phyloP scores from a whole-genome alignment of 352 stramenopile genomes.

The Phytophthora palmivora region DNA sequence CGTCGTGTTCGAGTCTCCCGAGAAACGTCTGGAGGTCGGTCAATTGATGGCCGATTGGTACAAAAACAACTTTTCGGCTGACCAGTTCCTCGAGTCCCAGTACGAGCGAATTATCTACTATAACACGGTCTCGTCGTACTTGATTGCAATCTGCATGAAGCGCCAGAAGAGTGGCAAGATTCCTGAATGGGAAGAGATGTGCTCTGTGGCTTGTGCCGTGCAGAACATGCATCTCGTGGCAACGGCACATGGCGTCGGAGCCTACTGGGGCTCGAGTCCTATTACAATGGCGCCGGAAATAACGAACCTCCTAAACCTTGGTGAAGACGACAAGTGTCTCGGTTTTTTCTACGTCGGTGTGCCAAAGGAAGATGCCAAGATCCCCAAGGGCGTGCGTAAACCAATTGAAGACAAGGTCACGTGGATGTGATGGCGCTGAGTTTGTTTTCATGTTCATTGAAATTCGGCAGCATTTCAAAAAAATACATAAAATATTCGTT shows the following conservation, averaged over 20 bases:
- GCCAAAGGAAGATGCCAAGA: constrained; percentile 52
- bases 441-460: constrained; percentile 7
- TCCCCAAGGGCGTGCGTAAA: constrained; percentile 64
- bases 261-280: constrained; percentile 86
- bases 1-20: constrained; percentile 68
- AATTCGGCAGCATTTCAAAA: too few species aligned
- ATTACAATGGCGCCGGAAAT: constrained; percentile 76
- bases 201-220: constrained; percentile 74
- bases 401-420: constrained; percentile 81
- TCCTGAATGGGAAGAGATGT: constrained; percentile 85
- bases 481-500: not conserved
- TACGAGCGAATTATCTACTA: constrained; percentile 81
- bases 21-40: constrained; percentile 60
- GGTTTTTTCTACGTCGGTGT: constrained; percentile 88
- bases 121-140: constrained; percentile 72
- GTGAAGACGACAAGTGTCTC: constrained; percentile 77
- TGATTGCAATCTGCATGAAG: constrained; percentile 90
- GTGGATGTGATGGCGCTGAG: constrained; percentile 29
- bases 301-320: constrained; percentile 78
- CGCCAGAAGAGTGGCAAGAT: constrained; percentile 83
- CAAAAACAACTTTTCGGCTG: constrained; percentile 60
- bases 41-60: constrained; percentile 77
- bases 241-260: constrained; percentile 66
- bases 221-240: constrained; percentile 88
- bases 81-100: constrained; percentile 83